Percentiles rank a stretch among this genome's conserved stretches.
phyloP scores from a whole-genome alignment of 495 filamentous ascomycete species.

The Podospora tetraspora region DNA sequence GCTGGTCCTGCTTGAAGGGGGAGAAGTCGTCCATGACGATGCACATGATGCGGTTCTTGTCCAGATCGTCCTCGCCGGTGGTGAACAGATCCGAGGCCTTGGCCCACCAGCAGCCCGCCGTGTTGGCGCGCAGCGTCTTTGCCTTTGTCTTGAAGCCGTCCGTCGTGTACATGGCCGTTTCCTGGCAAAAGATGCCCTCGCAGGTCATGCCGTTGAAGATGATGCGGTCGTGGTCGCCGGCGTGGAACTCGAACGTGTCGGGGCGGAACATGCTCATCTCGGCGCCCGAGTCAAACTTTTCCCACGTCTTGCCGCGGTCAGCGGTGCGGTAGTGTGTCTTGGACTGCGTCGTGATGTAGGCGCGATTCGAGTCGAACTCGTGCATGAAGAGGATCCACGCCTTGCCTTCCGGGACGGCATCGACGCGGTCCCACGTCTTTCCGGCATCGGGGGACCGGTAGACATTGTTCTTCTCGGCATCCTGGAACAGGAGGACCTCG shows the following conservation, averaged over 20 bases:
- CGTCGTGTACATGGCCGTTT: conserved; percentile 68
- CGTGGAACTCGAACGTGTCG: conserved; percentile 67
- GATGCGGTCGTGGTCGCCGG: conserved; percentile 70
- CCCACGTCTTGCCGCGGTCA: conserved; percentile 77
- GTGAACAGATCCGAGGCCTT: conserved; percentile 66
- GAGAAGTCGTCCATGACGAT: conserved; percentile 63
- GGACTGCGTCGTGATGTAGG: conserved; percentile 66
- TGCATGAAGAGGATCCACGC: conserved; percentile 61
- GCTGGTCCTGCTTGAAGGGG: conserved; percentile 57
- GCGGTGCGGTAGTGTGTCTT: conserved; percentile 71
- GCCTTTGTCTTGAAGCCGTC: conserved; percentile 69
- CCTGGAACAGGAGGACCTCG: conserved; percentile 66
- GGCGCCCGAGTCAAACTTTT: conserved; percentile 56
- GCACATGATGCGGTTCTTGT: conserved; percentile 68
- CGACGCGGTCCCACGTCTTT: conserved; percentile 60
- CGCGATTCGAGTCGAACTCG: conserved; percentile 68
- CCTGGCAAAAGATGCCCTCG: conserved; percentile 48
- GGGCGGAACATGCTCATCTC: conserved; percentile 39
- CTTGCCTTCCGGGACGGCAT: conserved; percentile 58
- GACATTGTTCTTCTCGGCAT: conserved; percentile 49
- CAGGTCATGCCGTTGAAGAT: conserved; percentile 74
- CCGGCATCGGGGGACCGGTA: conserved; percentile 76
- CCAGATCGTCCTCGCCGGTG: conserved; percentile 52
- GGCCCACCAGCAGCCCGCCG: conserved; percentile 77
- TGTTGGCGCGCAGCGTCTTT: conserved; percentile 56